Conservation (phyloP, 768 basidiomycete genomes). For the Pleurotus ostreatus region DNA sequence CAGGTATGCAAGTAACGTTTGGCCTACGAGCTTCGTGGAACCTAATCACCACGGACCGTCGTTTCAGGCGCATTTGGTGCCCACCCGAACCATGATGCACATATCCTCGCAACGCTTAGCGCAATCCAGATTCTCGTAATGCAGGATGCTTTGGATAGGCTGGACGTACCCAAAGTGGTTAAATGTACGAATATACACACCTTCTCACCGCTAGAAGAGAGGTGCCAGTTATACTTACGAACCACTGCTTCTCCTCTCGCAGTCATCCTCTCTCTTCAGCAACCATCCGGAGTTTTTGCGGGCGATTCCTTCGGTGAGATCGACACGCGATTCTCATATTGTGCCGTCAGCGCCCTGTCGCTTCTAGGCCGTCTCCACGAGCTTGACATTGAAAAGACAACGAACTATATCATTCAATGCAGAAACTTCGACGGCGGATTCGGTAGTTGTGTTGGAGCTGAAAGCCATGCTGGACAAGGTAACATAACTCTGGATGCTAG, state of each 20-base stretch:
- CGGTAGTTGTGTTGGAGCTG: conserved; percentile 78
- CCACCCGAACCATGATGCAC: conserved; percentile 90
- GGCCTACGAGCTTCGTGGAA: neutral
- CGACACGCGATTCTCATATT: conserved; percentile 89
- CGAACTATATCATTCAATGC: conserved; percentile 71
- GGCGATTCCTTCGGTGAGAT: conserved; percentile 91
- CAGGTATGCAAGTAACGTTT: conserved; percentile 41
- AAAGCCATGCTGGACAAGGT: conserved; percentile 94
- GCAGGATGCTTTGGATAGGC: conserved; percentile 71
- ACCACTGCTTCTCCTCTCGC: conserved; percentile 3
- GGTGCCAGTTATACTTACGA: too few species aligned
- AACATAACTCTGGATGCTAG: neutral
- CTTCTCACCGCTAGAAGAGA: too few species aligned
- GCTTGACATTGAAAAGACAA: conserved; percentile 64
- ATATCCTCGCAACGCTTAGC: conserved; percentile 81
- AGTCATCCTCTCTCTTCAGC: conserved; percentile 87
- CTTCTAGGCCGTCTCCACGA: conserved; percentile 72
- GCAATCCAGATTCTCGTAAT: conserved; percentile 90
- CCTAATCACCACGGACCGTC: conserved; percentile 2
- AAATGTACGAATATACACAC: conserved; percentile 49
- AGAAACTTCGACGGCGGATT: conserved; percentile 96
- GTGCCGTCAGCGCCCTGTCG: conserved; percentile 78
- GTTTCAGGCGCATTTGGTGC: conserved; percentile 83
- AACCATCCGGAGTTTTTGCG: conserved; percentile 82
- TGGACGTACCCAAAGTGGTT: conserved; percentile 68